Percentiles rank a stretch among this genome's conserved stretches.
Conservation (phyloP, 257 asterid species). For the Scutellaria minor region DNA sequence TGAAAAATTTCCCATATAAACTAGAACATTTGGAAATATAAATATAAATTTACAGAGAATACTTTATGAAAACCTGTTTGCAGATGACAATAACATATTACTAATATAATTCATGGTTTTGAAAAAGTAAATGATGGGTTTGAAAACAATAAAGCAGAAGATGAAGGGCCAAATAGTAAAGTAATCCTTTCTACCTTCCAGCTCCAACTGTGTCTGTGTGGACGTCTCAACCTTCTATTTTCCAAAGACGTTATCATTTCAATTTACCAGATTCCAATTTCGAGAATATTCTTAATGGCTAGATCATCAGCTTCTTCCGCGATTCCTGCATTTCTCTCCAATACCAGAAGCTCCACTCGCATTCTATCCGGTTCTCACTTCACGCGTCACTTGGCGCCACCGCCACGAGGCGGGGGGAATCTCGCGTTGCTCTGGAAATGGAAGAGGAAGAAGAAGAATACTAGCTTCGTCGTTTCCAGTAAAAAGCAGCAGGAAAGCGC, state of each 20-base stretch:
- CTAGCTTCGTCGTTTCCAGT: slow-evolving; percentile 38
- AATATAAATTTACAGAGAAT: too few species aligned
- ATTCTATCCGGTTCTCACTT: slow-evolving; percentile 12
- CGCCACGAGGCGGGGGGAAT: slow-evolving; percentile 36
- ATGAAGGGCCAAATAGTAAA: slow-evolving; percentile 10
- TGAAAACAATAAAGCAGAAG: not conserved
- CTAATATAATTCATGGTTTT: too few species aligned
- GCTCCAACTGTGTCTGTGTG: not conserved
- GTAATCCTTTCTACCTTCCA: not conserved
- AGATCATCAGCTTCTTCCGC: slow-evolving; percentile 42
- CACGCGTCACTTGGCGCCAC: slow-evolving; percentile 30
- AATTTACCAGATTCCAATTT: not conserved
- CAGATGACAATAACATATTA: too few species aligned
- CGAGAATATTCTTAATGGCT: slow-evolving; percentile 34
- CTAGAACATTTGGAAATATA: too few species aligned
- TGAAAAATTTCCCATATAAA: too few species aligned
- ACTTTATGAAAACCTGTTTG: too few species aligned
- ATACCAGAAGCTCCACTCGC: slow-evolving; percentile 29
- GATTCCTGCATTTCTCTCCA: slow-evolving; percentile 23
- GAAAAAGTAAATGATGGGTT: not conserved
- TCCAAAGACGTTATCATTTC: slow-evolving; percentile 29
- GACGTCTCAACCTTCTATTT: not conserved
- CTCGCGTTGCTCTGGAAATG: slow-evolving; percentile 26
- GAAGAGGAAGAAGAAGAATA: slow-evolving; percentile 37
- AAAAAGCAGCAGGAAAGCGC: slow-evolving; percentile 40